These are phyloP conservation scores for Plenodomus tracheiphilus DNA, from an alignment of 2,329 filamentous ascomycete species.

Conservation along the genomic window DNA sequence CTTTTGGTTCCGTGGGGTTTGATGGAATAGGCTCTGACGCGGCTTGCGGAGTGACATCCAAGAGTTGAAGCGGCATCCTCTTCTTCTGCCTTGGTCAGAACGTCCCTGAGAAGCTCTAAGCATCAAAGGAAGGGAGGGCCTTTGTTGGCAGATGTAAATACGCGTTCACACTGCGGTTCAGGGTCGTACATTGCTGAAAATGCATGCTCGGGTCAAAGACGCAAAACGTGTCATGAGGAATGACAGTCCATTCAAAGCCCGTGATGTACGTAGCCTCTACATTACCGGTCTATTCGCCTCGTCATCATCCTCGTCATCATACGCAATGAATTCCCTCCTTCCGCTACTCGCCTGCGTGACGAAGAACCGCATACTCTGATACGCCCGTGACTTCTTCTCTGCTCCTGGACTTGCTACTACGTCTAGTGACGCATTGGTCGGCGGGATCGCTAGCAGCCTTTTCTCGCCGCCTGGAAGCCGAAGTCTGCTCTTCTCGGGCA, in stretches of 20 bases:
- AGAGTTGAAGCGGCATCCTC: no score
- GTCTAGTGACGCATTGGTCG: not conserved
- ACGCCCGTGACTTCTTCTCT: slow-evolving; percentile 32
- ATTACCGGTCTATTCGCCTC: slow-evolving; percentile 39
- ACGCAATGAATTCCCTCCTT: slow-evolving; percentile 27
- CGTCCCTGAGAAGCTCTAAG: no score
- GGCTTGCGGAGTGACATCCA: no score
- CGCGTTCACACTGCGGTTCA: not conserved
- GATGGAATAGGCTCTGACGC: no score
- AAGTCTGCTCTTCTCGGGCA: slow-evolving; percentile 7
- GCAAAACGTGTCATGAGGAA: slow-evolving; percentile 1
- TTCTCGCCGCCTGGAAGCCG: slow-evolving; percentile 26
- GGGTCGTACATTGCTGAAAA: slow-evolving; percentile 20
- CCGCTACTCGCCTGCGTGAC: slow-evolving; percentile 18
- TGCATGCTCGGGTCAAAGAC: slow-evolving; percentile 9
- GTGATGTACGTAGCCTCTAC: no score
- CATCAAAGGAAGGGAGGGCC: no score
- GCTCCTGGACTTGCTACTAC: slow-evolving; percentile 23
- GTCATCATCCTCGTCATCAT: slow-evolving; percentile 38
- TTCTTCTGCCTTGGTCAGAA: no score
- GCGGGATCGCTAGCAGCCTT: slow-evolving; percentile 24
- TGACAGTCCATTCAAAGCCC: slow-evolving; percentile 4
- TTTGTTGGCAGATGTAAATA: no score
- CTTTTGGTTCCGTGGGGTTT: no score
- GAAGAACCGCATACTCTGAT: slow-evolving; percentile 22